A percentile compares a stretch with the other conserved stretches of the same genome.
phyloP scores from a whole-genome alignment of 352 stramenopile genomes.

The Ophiocytium majus region DNA sequence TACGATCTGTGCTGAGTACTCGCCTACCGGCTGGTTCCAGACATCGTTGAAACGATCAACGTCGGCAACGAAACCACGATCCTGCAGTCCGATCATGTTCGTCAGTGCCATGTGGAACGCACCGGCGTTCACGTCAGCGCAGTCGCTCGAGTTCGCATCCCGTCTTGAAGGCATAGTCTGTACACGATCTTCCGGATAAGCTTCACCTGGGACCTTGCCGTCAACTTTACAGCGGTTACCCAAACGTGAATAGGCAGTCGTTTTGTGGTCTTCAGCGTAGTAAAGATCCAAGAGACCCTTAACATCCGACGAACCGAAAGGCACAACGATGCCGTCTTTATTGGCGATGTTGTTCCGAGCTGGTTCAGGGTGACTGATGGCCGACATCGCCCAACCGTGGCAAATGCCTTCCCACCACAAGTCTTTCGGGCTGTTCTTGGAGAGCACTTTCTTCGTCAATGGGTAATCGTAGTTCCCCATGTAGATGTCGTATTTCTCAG shows the following conservation, averaged over 20 bases:
- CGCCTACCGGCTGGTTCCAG: conserved; percentile 3
- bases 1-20: background rate
- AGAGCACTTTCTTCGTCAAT: conserved; percentile 6
- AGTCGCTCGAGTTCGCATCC: background rate
- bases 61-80: background rate
- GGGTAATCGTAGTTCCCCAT: background rate
- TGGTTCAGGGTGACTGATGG: background rate
- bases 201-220: conserved; percentile 7
- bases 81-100: conserved; percentile 3
- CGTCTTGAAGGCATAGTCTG: background rate
- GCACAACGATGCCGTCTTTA: background rate
- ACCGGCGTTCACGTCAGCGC: conserved; percentile 11
- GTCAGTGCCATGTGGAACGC: background rate
- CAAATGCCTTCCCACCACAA: conserved; percentile 8
- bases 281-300: background rate
- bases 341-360: background rate
- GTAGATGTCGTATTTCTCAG: background rate
- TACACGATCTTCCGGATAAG: background rate
- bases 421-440: background rate
- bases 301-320: conserved; percentile 9
- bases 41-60: conserved; percentile 14
- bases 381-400: background rate
- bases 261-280: background rate
- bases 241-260: background rate
- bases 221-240: background rate